A percentile compares a stretch with the other conserved stretches of the same genome.
Evolutionary conservation across 2,329 filamentous ascomycete species (phyloP).

Genomic region (Botryotinia narcissicola): DNA sequence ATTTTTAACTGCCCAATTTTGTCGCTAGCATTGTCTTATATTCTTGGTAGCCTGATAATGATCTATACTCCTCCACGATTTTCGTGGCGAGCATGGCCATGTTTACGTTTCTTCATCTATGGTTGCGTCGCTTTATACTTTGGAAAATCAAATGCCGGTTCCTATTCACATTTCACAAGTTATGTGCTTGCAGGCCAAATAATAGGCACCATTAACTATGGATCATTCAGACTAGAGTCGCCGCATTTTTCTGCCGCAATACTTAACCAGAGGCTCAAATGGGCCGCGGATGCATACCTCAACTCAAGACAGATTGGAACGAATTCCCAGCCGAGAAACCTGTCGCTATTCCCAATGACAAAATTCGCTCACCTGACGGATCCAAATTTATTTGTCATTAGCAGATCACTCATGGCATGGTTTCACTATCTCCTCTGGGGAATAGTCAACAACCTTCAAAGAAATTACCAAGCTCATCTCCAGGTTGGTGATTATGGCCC

Average conservation of each 20-base stretch:
- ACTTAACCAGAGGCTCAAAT: background rate
- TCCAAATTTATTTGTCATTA: background rate
- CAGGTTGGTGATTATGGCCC: background rate
- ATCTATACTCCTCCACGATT: background rate
- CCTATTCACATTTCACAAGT: background rate
- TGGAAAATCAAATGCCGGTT: background rate
- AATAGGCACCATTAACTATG: background rate
- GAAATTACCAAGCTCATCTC: background rate
- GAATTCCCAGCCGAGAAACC: background rate
- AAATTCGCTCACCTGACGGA: background rate
- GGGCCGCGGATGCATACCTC: background rate
- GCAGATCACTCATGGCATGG: slow-evolving; percentile 6
- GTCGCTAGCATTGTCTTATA: background rate
- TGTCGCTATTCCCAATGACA: slow-evolving; percentile 9
- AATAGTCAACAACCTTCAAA: background rate
- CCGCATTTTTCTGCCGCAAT: background rate
- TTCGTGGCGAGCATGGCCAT: background rate
- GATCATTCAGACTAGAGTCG: background rate
- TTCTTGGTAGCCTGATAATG: background rate
- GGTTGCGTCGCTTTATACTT: background rate
- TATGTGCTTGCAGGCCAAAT: background rate
- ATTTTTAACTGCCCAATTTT: background rate
- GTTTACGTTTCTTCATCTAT: background rate
- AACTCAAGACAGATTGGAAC: background rate
- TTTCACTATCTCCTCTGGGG: slow-evolving; percentile 9